phyloP scores from a whole-genome alignment of 1,139 yeast species.

The Sugiyamaella castrensis region DNA sequence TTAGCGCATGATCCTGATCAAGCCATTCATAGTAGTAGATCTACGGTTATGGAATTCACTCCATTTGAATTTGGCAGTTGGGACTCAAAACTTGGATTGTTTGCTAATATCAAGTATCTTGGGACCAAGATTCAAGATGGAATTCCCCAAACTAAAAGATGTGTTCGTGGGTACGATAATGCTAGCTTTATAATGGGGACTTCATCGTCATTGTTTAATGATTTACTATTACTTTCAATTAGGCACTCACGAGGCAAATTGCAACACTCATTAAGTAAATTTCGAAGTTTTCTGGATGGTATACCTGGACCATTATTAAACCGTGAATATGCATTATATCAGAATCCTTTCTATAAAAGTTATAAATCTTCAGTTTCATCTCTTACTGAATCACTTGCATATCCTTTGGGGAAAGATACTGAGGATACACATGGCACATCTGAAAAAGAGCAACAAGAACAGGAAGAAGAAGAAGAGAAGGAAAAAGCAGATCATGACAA shows the following conservation, averaged over 20 bases:
- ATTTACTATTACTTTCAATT: constrained; percentile 37
- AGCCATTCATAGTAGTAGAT: constrained; percentile 27
- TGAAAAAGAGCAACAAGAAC: not conserved
- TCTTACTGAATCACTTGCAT: not conserved
- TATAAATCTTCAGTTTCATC: not conserved
- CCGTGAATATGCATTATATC: constrained; percentile 24
- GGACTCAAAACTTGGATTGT: constrained; percentile 72
- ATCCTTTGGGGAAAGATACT: too few species aligned
- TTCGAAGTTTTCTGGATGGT: constrained; percentile 10
- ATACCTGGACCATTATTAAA: constrained; percentile 9
- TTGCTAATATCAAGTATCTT: constrained; percentile 64
- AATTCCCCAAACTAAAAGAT: constrained; percentile 52
- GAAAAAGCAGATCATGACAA: not conserved
- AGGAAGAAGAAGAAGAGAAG: not conserved
- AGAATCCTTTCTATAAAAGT: constrained; percentile 14
- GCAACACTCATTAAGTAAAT: constrained; percentile 4
- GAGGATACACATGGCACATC: not conserved
- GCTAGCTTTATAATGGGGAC: constrained; percentile 74
- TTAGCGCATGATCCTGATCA: constrained; percentile 73
- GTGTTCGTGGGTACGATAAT: constrained; percentile 69
- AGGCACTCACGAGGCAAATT: constrained; percentile 10
- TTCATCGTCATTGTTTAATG: constrained; percentile 72
- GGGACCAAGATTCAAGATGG: constrained; percentile 69
- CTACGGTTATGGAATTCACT: constrained; percentile 74
- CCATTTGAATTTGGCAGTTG: constrained; percentile 88